A percentile compares a stretch with the other conserved stretches of the same genome.
Evolutionary conservation across 2,329 filamentous ascomycete genomes (phyloP).

Genomic region (Fusarium heterosporum): DNA sequence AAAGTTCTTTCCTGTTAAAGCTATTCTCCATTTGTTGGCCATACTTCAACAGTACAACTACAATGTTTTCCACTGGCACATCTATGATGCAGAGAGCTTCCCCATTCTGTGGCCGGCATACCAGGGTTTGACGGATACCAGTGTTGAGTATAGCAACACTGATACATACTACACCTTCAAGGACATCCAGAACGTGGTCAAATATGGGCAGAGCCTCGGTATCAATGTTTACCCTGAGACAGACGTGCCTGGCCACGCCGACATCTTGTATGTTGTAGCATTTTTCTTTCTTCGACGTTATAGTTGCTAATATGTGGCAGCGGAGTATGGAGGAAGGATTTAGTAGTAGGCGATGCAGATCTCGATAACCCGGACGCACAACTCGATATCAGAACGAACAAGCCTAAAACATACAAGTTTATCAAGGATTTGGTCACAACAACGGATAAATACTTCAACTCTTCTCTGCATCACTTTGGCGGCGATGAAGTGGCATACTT

Average conservation of each 20-base stretch:
- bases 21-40: not conserved
- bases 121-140: not conserved
- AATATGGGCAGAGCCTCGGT: not conserved
- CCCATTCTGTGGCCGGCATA: conserved; percentile 1
- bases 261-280: conserved; percentile 5
- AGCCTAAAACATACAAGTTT: not conserved
- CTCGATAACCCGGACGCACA: not conserved
- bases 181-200: not conserved
- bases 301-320: not conserved
- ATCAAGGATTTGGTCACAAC: conserved; percentile 1
- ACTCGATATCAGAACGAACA: conserved; percentile 4
- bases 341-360: conserved; percentile 10
- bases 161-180: not conserved
- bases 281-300: accelerated
- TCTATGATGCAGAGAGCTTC: conserved; percentile 23
- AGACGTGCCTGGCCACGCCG: conserved; percentile 17
- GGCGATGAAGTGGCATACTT: conserved; percentile 18
- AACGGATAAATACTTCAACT: not conserved
- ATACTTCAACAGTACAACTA: conserved; percentile 22
- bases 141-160: conserved; percentile 7
- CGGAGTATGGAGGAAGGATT: conserved; percentile 11
- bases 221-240: conserved; percentile 17
- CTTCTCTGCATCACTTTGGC: conserved; percentile 15
- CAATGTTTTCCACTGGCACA: conserved; percentile 26
- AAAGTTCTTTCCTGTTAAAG: conserved; percentile 21